Evolutionary conservation across 2,329 filamentous ascomycete genomes (phyloP).

Genomic region (Aspergillus texensis): DNA sequence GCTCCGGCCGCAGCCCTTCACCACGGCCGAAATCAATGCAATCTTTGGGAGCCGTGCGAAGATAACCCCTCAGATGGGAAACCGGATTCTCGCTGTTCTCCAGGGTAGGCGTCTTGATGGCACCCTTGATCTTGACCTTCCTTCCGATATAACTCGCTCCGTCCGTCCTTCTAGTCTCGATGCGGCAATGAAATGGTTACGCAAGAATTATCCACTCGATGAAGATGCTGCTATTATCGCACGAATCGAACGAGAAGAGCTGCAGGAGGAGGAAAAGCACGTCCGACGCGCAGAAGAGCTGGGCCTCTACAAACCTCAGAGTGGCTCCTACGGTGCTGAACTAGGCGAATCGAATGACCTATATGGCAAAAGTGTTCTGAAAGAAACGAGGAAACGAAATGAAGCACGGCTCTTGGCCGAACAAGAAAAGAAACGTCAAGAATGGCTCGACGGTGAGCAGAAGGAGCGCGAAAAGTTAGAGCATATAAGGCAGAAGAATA

Average conservation of each 20-base stretch:
- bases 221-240: conserved; percentile 53
- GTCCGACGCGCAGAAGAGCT: conserved; percentile 42
- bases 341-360: conserved; percentile 45
- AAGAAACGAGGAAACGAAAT: conserved; percentile 43
- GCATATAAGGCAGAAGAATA: conserved; percentile 37
- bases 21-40: conserved; percentile 34
- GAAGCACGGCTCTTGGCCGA: conserved; percentile 43
- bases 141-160: conserved; percentile 39
- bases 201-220: conserved; percentile 46
- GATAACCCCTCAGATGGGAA: conserved; percentile 36
- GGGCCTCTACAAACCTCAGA: conserved; percentile 48
- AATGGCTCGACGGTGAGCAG: conserved; percentile 57
- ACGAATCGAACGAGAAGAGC: conserved; percentile 45
- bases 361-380: conserved; percentile 46
- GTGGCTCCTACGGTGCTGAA: conserved; percentile 46
- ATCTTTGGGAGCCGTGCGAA: conserved; percentile 38
- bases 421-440: conserved; percentile 52
- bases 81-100: conserved; percentile 42
- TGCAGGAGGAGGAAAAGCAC: conserved; percentile 40
- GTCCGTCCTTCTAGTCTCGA: conserved; percentile 38
- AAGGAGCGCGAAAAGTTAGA: conserved; percentile 38
- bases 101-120: conserved; percentile 48
- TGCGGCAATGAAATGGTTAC: conserved; percentile 45
- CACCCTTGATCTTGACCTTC: conserved; percentile 49
- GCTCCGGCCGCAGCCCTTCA: conserved; percentile 34